Percentiles rank a stretch among this genome's conserved stretches.
These are phyloP conservation scores for Triadica sebifera DNA, from an alignment of 345 rosid genomes.

Conservation along the genomic window DNA sequence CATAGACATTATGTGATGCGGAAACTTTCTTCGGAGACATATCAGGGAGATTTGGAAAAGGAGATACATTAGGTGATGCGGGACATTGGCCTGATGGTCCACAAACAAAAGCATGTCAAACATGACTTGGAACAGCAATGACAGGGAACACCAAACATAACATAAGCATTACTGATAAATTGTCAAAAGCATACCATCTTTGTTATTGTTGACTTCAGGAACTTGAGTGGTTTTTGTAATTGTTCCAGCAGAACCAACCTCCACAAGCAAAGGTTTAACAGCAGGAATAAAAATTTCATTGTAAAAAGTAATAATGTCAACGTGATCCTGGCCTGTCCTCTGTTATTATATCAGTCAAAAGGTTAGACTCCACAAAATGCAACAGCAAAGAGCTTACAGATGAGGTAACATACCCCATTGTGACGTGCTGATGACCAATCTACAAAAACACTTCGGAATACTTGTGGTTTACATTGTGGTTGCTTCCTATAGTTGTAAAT, in stretches of 20 bases:
- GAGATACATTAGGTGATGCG: slow-evolving; percentile 77
- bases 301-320: slow-evolving; percentile 90
- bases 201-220: slow-evolving; percentile 53
- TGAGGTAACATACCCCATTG: slow-evolving; percentile 46
- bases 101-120: slow-evolving; percentile 17
- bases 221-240: slow-evolving; percentile 31
- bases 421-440: slow-evolving; percentile 64
- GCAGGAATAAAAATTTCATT: slow-evolving; percentile 81
- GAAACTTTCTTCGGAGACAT: slow-evolving; percentile 98
- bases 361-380: slow-evolving; percentile 25
- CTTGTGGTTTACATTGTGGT: slow-evolving; percentile 91
- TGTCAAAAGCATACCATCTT: slow-evolving; percentile 47
- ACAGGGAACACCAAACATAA: not conserved
- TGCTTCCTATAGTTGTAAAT: slow-evolving; percentile 87
- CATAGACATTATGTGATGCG: slow-evolving; percentile 81
- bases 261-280: slow-evolving; percentile 79
- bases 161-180: not conserved
- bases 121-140: slow-evolving; percentile 6
- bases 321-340: slow-evolving; percentile 83
- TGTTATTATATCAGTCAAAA: slow-evolving; percentile 37
- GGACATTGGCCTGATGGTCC: slow-evolving; percentile 66
- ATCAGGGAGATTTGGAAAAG: slow-evolving; percentile 88
- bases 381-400: slow-evolving; percentile 2
- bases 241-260: slow-evolving; percentile 66
- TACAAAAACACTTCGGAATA: slow-evolving; percentile 79